Evolutionary conservation across 2,329 filamentous ascomycete genomes (phyloP), one percentile per base, ranked within the genome.

Genomic region (Talaromyces sp.): DNA sequence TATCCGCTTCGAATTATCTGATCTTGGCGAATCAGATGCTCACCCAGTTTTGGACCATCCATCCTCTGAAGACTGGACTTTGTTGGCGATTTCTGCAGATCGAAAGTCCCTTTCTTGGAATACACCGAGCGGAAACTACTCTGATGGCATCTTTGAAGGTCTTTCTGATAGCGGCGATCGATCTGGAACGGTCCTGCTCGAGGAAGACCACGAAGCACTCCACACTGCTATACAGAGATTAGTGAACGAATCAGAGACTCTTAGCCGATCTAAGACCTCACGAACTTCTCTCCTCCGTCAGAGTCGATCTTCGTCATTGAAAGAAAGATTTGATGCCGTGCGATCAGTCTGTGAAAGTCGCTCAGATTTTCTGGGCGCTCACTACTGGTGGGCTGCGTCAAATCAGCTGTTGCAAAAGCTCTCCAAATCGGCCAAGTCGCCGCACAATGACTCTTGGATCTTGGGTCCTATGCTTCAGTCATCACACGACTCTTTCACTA

Each of bases 341-440:
- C 90, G 90, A 69, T 84, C 88, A 0, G 90, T 92, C 74, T 93
- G 91, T 63, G 88, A 91, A 70, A 87, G 90, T 27, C 87, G 90
- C 67, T 90, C 90, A 0, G 92, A 96, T 74, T 97, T 93, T 71
- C 87, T 95, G 59, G 89, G 89, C 35, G 90, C 92, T 1, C 91
- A 96, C 70, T 84, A 91, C 60, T 97, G 94, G 80, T 94, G 91
- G 88, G 90, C 89, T 73, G 93, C 92, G 0, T 80, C 94, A 33
- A 87, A 91, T 66, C 89, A 92, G 67, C 83, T 96, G 19, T 86
- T 87, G 31, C 70, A 84, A 83, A 62, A 77, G 90, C 64, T 82
- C 81, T 48, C 88, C 85, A 16, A 81, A 85, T 7, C 88, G 83
- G 10, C 65, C 45, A 68, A 64, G 5, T 66, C 60, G 14, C 76